Percentiles rank a stretch among this genome's conserved stretches.
phyloP scores from a whole-genome alignment of 345 rosid species.

The Syzygium aqueum region DNA sequence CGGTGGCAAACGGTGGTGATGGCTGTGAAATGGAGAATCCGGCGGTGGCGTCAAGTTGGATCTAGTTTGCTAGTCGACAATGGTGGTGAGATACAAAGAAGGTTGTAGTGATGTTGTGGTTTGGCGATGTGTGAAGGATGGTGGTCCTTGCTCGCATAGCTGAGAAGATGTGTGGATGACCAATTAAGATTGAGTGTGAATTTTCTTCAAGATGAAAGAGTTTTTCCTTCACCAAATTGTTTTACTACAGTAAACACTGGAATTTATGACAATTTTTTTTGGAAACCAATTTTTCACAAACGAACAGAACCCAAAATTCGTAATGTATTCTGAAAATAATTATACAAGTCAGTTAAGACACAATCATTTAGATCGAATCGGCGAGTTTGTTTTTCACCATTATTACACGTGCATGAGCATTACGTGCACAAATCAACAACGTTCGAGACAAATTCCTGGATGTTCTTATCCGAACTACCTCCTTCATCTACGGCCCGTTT shows the following conservation, averaged over 20 bases:
- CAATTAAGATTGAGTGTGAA: not conserved
- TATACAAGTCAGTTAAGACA: not conserved
- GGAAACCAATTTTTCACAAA: not conserved
- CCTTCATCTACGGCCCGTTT: constrained; percentile 30
- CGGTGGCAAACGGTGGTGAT: not conserved
- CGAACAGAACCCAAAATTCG: not conserved
- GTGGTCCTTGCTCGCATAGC: not conserved
- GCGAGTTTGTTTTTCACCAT: not conserved
- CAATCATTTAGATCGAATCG: not conserved
- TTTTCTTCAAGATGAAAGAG: not conserved
- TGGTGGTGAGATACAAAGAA: not conserved
- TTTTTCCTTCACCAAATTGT: not conserved
- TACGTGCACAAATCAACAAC: not conserved
- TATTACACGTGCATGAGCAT: not conserved
- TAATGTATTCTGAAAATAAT: not conserved
- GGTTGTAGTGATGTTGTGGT: not conserved
- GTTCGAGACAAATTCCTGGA: constrained; percentile 24
- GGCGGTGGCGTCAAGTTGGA: not conserved
- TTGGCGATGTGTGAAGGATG: not conserved
- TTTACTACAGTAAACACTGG: not conserved
- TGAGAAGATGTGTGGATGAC: not conserved
- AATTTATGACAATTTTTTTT: not conserved
- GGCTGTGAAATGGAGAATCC: not conserved
- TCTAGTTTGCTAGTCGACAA: not conserved
- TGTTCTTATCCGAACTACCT: constrained; percentile 43